These are phyloP conservation scores for Oidiodendron maius DNA, from an alignment of 495 filamentous ascomycete species.

Conservation along the genomic window DNA sequence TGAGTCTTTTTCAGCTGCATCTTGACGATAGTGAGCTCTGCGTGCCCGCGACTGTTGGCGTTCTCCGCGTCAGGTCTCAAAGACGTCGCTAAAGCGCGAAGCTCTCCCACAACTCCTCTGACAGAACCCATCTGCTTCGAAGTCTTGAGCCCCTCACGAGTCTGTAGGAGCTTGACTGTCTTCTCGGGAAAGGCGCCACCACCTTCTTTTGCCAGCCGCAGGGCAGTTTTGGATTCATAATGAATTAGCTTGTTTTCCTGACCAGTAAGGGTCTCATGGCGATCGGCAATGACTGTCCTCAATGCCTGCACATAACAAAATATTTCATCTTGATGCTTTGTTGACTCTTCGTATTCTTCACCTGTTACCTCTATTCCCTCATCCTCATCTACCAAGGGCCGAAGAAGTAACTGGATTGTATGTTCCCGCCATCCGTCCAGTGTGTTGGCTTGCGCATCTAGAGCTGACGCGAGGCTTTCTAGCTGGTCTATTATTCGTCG, in stretches of 20 bases:
- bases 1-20: constrained; percentile 50
- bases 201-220: constrained; percentile 50
- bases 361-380: constrained; percentile 67
- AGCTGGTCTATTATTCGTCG: constrained; percentile 50
- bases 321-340: constrained; percentile 57
- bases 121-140: constrained; percentile 53
- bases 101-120: constrained; percentile 59
- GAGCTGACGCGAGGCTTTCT: constrained; percentile 41
- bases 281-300: constrained; percentile 64
- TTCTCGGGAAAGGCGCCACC: constrained; percentile 69
- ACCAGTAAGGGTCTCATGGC: constrained; percentile 68
- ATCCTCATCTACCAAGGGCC: constrained; percentile 79
- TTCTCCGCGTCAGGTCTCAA: constrained; percentile 55
- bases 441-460: constrained; percentile 64
- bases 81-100: constrained; percentile 55
- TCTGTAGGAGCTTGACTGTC: constrained; percentile 53
- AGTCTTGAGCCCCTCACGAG: constrained; percentile 53
- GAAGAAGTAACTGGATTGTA: constrained; percentile 61
- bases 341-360: constrained; percentile 83
- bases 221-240: constrained; percentile 61
- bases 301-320: constrained; percentile 78
- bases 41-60: constrained; percentile 54
- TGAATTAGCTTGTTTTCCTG: constrained; percentile 71
- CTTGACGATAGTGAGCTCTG: constrained; percentile 54
- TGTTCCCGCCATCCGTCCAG: constrained; percentile 69